phyloP scores from a whole-genome alignment of 768 basidiomycete species.

The Kondoa malvinella region DNA sequence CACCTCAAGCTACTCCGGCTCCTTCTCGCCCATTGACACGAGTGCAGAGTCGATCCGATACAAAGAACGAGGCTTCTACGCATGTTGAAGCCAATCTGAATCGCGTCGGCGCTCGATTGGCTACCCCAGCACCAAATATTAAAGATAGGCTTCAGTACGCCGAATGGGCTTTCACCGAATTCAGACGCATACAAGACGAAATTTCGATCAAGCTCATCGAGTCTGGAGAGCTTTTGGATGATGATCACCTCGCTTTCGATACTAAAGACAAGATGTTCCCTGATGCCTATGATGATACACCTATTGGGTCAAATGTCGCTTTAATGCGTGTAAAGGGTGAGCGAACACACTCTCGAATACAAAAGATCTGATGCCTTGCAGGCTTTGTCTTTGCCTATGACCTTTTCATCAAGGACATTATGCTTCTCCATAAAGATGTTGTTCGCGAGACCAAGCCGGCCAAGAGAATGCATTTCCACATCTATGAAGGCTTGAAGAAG shows the following conservation, averaged over 20 bases:
- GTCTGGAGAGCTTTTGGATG: not conserved
- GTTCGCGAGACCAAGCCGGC: constrained; percentile 12
- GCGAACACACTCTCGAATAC: not conserved
- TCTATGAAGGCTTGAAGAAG: constrained; percentile 26
- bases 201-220: not conserved
- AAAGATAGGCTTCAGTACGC: not conserved
- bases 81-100: not conserved
- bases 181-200: not conserved
- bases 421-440: constrained; percentile 22
- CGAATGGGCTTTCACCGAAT: not conserved
- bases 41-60: not conserved
- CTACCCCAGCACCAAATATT: not conserved
- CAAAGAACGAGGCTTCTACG: too few species aligned
- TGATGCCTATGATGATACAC: not conserved
- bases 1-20: not conserved
- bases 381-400: constrained; percentile 14
- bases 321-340: constrained; percentile 14
- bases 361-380: not conserved
- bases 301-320: not conserved
- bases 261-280: not conserved
- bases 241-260: not conserved
- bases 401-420: constrained; percentile 25
- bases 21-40: not conserved
- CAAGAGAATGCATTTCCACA: constrained; percentile 26
- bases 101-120: not conserved